Conservation (phyloP, 2,329 filamentous ascomycete species). For the Colletotrichum sp. region DNA sequence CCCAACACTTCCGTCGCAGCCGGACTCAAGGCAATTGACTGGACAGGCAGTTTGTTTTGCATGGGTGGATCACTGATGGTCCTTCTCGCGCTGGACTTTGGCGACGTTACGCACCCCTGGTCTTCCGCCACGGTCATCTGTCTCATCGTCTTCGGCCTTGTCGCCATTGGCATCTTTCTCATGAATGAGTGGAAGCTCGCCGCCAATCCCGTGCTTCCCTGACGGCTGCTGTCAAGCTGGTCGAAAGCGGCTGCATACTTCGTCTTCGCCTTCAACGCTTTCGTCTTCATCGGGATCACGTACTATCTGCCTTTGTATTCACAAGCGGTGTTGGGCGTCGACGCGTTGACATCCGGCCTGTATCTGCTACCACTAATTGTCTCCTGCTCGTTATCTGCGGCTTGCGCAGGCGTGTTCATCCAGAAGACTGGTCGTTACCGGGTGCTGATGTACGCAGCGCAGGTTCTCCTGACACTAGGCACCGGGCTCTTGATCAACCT, state of each 20-base stretch:
- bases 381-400: constrained; percentile 24
- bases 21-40: constrained; percentile 66
- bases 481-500: constrained; percentile 70
- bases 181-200: constrained; percentile 33
- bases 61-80: constrained; percentile 37
- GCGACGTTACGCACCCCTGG: constrained; percentile 77
- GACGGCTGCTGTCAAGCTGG: constrained; percentile 46
- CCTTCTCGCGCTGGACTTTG: constrained; percentile 32
- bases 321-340: constrained; percentile 40
- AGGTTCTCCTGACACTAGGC: constrained; percentile 66
- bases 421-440: constrained; percentile 72
- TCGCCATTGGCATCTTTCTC: constrained; percentile 40
- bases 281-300: constrained; percentile 70
- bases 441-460: constrained; percentile 61
- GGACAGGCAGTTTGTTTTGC: constrained; percentile 43
- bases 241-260: constrained; percentile 69
- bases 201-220: constrained; percentile 44
- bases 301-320: constrained; percentile 54
- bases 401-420: constrained; percentile 39
- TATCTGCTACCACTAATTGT: constrained; percentile 35
- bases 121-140: constrained; percentile 54
- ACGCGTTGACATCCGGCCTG: constrained; percentile 37
- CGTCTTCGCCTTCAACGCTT: constrained; percentile 69
- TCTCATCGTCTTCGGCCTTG: constrained; percentile 36
- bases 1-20: constrained; percentile 67